phyloP scores from a whole-genome alignment of 1,284 basidiomycete species.

The Ustilago cynodontis region DNA sequence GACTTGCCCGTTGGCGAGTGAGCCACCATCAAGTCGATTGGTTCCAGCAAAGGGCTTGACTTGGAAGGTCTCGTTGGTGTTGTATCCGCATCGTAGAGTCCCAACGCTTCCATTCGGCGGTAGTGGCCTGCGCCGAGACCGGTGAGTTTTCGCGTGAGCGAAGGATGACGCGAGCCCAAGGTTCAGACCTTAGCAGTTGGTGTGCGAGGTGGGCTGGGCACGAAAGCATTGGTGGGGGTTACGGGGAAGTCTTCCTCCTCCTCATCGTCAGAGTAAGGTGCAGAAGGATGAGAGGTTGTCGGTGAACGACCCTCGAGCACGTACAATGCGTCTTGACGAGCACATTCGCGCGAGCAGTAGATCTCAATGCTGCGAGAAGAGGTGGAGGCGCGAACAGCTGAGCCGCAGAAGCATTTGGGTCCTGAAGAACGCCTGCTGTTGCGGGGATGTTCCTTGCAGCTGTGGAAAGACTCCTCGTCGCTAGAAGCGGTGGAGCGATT shows the following conservation, averaged over 20 bases:
- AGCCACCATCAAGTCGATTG: slow-evolving; percentile 33
- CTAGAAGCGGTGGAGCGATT: slow-evolving; percentile 5
- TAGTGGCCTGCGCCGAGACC: slow-evolving; percentile 36
- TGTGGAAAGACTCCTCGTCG: slow-evolving; percentile 22
- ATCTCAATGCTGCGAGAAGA: slow-evolving; percentile 22
- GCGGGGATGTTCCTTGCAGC: slow-evolving; percentile 16
- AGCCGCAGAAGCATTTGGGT: slow-evolving; percentile 31
- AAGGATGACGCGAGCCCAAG: background rate
- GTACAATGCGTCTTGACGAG: slow-evolving; percentile 32
- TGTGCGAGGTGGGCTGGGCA: slow-evolving; percentile 26
- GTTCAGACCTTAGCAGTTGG: slow-evolving; percentile 20
- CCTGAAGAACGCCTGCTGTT: background rate
- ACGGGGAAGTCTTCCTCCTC: slow-evolving; percentile 41
- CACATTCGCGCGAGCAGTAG: slow-evolving; percentile 41
- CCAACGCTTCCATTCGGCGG: slow-evolving; percentile 38
- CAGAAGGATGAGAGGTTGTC: slow-evolving; percentile 1
- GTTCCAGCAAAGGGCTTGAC: slow-evolving; percentile 13
- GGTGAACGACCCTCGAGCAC: slow-evolving; percentile 40
- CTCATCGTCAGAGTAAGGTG: slow-evolving; percentile 27
- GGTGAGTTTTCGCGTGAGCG: slow-evolving; percentile 17
- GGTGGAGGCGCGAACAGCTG: slow-evolving; percentile 12
- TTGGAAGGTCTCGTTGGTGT: slow-evolving; percentile 22
- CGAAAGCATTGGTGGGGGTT: slow-evolving; percentile 34
- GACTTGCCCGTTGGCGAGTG: slow-evolving; percentile 28
- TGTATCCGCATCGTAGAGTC: slow-evolving; percentile 30